Conservation (phyloP, 116 monocot species). For the Posidonia oceanica region DNA sequence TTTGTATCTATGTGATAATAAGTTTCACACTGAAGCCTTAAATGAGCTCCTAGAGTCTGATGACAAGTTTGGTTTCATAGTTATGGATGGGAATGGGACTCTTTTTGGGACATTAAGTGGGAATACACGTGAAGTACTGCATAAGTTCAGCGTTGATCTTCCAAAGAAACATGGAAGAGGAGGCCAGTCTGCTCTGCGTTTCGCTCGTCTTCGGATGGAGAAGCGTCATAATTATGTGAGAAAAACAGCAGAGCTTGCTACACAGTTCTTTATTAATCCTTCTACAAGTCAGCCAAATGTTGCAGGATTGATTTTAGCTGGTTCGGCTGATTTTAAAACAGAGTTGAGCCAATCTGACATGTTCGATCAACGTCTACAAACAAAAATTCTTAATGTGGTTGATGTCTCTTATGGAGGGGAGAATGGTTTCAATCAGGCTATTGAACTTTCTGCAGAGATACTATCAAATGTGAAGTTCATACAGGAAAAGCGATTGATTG, state of each 20-base stretch:
- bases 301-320: constrained; percentile 21
- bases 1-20: constrained; percentile 24
- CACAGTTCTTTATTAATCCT: constrained; percentile 25
- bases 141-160: constrained; percentile 24
- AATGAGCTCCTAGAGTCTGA: constrained; percentile 24
- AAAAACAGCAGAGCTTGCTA: constrained; percentile 23
- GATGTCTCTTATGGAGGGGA: constrained; percentile 31
- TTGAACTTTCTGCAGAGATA: constrained; percentile 21
- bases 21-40: constrained; percentile 23
- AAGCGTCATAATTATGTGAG: constrained; percentile 29
- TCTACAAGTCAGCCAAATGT: constrained; percentile 26
- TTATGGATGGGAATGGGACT: constrained; percentile 27
- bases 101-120: constrained; percentile 28
- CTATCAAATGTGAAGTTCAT: constrained; percentile 25
- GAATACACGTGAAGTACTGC: constrained; percentile 23
- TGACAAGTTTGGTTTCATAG: constrained; percentile 29
- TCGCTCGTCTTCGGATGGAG: constrained; percentile 24
- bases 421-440: constrained; percentile 25
- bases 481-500: constrained; percentile 22
- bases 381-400: constrained; percentile 22
- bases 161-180: constrained; percentile 27
- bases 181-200: constrained; percentile 25
- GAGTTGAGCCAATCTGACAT: constrained; percentile 21
- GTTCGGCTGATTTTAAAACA: constrained; percentile 26
- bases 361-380: constrained; percentile 23